These are phyloP conservation scores for Lophiotrema nucula DNA, from an alignment of 495 filamentous ascomycete species.

Conservation along the genomic window DNA sequence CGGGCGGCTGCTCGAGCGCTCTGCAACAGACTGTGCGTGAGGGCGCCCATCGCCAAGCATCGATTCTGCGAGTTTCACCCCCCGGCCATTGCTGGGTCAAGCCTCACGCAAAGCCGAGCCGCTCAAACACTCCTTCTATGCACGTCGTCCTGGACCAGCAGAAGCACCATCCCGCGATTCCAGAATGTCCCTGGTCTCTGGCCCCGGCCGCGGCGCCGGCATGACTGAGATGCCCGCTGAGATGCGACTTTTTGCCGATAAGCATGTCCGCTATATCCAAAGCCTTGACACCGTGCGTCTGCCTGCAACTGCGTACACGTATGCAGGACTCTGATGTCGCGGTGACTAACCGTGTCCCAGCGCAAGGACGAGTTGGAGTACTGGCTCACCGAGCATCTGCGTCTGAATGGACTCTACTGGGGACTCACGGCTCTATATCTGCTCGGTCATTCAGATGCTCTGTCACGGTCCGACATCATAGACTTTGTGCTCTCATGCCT, in stretches of 20 bases:
- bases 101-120: no score
- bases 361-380: slow-evolving; percentile 92
- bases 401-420: slow-evolving; percentile 95
- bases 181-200: slow-evolving; percentile 65
- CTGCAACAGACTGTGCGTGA: no score
- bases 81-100: no score
- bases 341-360: slow-evolving; percentile 46
- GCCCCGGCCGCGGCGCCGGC: slow-evolving; percentile 58
- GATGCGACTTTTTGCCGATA: slow-evolving; percentile 63
- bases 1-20: no score
- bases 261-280: slow-evolving; percentile 92
- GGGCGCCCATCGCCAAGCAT: no score
- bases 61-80: no score
- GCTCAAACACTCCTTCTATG: no score
- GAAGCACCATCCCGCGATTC: no score
- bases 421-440: slow-evolving; percentile 86
- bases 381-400: slow-evolving; percentile 94
- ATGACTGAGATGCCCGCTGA: slow-evolving; percentile 53
- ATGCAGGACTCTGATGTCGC: background rate
- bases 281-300: slow-evolving; percentile 75
- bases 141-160: no score
- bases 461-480: slow-evolving; percentile 78
- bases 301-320: slow-evolving; percentile 7
- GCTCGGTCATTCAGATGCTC: slow-evolving; percentile 72
- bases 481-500: slow-evolving; percentile 91